Evolutionary conservation across 1,284 basidiomycete genomes (phyloP).

Genomic region (Xanthoconium separans): DNA sequence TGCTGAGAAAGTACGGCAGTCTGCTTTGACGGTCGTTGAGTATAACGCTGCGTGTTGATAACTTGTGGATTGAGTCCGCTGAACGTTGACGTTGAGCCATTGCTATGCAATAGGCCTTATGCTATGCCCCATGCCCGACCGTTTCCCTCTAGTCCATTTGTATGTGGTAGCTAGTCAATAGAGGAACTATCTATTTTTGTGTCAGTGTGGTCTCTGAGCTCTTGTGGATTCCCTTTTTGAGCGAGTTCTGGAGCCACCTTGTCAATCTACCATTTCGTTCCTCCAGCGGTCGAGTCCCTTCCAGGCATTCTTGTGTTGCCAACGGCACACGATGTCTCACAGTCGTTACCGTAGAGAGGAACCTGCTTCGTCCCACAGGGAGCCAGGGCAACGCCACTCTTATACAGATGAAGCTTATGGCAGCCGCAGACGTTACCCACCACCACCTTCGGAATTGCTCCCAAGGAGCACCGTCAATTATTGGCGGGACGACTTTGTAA

Average conservation of each 20-base stretch:
- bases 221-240: constrained; percentile 2
- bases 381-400: not conserved
- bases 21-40: too few relatives aligned
- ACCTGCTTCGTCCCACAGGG: constrained; percentile 5
- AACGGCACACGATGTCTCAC: constrained; percentile 17
- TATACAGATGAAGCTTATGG: constrained; percentile 4
- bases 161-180: too few relatives aligned
- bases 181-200: too few relatives aligned
- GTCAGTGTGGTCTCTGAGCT: too few relatives aligned
- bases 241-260: not conserved
- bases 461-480: constrained; percentile 19
- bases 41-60: too few relatives aligned
- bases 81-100: too few relatives aligned
- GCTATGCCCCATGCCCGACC: too few relatives aligned
- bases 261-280: constrained; percentile 17
- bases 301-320: constrained; percentile 4
- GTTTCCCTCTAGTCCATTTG: too few relatives aligned
- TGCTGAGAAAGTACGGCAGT: too few relatives aligned
- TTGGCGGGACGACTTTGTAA: constrained; percentile 20
- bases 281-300: constrained; percentile 7
- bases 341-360: constrained; percentile 17
- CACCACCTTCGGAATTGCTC: constrained; percentile 1
- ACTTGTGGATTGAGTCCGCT: too few relatives aligned
- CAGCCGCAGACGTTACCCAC: constrained; percentile 7
- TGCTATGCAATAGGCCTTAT: too few relatives aligned